Evolutionary conservation across 306 rosid species (phyloP).

Genomic region (Senna siamea): DNA sequence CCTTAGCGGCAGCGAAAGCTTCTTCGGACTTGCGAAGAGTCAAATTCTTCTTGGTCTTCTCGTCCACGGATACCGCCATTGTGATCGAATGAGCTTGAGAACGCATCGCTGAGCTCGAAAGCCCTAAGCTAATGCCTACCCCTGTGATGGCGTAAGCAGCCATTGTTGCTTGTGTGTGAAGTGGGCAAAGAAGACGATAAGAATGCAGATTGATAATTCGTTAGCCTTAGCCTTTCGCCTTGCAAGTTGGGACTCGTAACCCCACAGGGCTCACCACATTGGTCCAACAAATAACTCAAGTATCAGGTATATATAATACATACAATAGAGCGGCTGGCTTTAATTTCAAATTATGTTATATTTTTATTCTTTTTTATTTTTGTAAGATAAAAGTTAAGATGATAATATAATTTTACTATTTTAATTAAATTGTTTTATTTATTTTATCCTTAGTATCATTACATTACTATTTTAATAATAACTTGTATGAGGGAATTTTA

Average conservation of each 20-base stretch:
- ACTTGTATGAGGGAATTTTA: no score
- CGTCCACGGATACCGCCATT: conserved; percentile 80
- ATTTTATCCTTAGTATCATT: no score
- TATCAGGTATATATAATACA: no score
- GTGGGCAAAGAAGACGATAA: conserved; percentile 9
- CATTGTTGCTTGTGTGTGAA: conserved; percentile 35
- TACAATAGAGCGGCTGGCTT: no score
- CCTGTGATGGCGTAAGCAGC: conserved; percentile 51
- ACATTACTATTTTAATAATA: no score
- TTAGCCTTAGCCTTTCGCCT: not conserved
- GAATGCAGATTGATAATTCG: not conserved
- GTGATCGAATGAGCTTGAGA: conserved; percentile 37
- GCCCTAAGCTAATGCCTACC: conserved; percentile 47
- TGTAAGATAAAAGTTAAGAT: no score
- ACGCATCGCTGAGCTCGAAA: conserved; percentile 43
- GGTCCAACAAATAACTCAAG: no score
- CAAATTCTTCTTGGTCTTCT: conserved; percentile 64
- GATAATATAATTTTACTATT: no score
- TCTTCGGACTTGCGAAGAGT: conserved; percentile 78
- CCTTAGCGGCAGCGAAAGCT: conserved; percentile 92
- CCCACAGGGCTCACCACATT: not conserved
- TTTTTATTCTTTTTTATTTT: no score
- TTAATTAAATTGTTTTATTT: no score
- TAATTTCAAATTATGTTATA: no score
- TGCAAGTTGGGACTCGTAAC: not conserved